phyloP scores from a whole-genome alignment of 805 yeast genomes.

The Yarrowia divulgata region DNA sequence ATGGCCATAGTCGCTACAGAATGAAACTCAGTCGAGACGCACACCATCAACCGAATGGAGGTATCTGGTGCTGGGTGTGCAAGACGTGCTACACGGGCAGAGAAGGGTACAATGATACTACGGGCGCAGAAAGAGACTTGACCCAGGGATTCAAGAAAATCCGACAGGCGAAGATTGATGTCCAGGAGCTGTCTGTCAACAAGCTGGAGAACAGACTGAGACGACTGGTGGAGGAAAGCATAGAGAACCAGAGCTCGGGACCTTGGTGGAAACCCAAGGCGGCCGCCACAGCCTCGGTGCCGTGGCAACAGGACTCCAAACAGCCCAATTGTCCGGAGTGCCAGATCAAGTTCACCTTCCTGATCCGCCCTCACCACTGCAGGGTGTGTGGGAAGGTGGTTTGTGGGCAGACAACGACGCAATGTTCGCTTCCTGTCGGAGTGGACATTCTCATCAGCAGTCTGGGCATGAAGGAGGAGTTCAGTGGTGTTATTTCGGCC shows the following conservation, averaged over 20 bases:
- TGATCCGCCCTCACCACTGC: slow-evolving; percentile 86
- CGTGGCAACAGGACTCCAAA: slow-evolving; percentile 68
- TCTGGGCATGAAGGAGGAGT: slow-evolving; percentile 43
- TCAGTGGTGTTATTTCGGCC: slow-evolving; percentile 23
- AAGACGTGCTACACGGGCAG: slow-evolving; percentile 62
- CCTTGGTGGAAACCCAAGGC: slow-evolving; percentile 39
- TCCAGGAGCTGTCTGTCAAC: slow-evolving; percentile 60
- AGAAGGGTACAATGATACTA: slow-evolving; percentile 59
- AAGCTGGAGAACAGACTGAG: slow-evolving; percentile 66
- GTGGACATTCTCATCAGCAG: slow-evolving; percentile 50
- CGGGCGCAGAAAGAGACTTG: slow-evolving; percentile 57
- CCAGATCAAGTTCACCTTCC: slow-evolving; percentile 60
- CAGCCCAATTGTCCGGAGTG: slow-evolving; percentile 71
- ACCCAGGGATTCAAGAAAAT: slow-evolving; percentile 54
- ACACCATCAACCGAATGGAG: slow-evolving; percentile 56
- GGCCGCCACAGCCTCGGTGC: slow-evolving; percentile 48
- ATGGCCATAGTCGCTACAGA: slow-evolving; percentile 63
- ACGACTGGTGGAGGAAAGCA: slow-evolving; percentile 43
- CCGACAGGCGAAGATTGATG: slow-evolving; percentile 58
- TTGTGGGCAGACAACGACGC: slow-evolving; percentile 68
- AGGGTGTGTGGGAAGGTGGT: slow-evolving; percentile 84
- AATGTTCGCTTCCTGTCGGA: slow-evolving; percentile 79
- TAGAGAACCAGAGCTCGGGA: slow-evolving; percentile 43
- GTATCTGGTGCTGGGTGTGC: slow-evolving; percentile 79
- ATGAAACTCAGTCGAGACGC: slow-evolving; percentile 61